Percentiles rank a stretch among this genome's conserved stretches.
phyloP scores from a whole-genome alignment of 371 early-diverging fungal genomes.

The Haplosporangium sp. region DNA sequence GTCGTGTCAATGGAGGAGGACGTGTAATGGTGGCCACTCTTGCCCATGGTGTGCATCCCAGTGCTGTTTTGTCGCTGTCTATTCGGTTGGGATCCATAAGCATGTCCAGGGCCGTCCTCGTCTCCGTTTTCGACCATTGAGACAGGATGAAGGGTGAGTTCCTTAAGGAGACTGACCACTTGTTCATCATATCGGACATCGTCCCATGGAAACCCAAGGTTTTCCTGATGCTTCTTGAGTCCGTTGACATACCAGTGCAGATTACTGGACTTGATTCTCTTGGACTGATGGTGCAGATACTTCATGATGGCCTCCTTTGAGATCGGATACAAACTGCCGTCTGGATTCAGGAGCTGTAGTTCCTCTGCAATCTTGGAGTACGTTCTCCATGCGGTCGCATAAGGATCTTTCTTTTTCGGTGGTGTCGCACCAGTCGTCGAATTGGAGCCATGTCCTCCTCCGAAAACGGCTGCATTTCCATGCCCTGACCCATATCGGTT shows the following conservation, averaged over 20 bases:
- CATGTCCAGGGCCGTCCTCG: slow-evolving; percentile 15
- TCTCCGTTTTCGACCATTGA: slow-evolving; percentile 27
- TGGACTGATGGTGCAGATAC: slow-evolving; percentile 51
- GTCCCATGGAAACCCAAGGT: slow-evolving; percentile 48
- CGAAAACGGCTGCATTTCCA: neutral
- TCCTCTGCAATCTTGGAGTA: slow-evolving; percentile 55
- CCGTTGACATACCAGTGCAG: slow-evolving; percentile 54
- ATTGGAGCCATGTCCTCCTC: neutral
- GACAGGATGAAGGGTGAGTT: slow-evolving; percentile 41
- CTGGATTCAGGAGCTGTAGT: slow-evolving; percentile 36
- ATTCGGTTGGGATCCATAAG: slow-evolving; percentile 15
- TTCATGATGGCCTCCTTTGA: slow-evolving; percentile 51
- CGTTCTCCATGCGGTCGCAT: slow-evolving; percentile 52
- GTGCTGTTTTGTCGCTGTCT: slow-evolving; percentile 33
- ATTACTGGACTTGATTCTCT: slow-evolving; percentile 52
- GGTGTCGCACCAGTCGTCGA: slow-evolving; percentile 2
- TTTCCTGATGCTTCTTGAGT: slow-evolving; percentile 53
- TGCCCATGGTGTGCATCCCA: slow-evolving; percentile 11
- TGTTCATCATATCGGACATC: slow-evolving; percentile 52
- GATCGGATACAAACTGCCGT: slow-evolving; percentile 46
- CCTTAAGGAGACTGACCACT: slow-evolving; percentile 44
- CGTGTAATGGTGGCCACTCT: slow-evolving; percentile 21
- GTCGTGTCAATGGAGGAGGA: slow-evolving; percentile 40
- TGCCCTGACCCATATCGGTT: slow-evolving; percentile 8
- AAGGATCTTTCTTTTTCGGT: slow-evolving; percentile 52